Evolutionary conservation across 2,329 filamentous ascomycete species (phyloP).

Genomic region (Calonectria hawksworthii): DNA sequence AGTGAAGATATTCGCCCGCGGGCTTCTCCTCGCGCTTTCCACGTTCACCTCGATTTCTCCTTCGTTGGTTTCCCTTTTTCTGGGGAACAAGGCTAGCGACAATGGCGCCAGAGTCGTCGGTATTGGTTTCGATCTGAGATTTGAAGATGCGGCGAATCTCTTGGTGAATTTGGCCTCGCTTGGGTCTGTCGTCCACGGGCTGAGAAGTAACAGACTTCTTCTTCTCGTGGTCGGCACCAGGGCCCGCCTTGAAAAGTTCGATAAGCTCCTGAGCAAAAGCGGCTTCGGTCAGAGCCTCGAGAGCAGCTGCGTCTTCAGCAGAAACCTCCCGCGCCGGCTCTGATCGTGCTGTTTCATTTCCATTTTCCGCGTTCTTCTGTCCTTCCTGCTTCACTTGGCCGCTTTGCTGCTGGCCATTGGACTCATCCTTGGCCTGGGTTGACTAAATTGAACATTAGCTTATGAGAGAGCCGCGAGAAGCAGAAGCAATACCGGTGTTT

Average conservation of each 20-base stretch:
- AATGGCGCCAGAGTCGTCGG: constrained; percentile 69
- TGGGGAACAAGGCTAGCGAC: constrained; percentile 75
- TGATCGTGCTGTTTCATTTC: constrained; percentile 34
- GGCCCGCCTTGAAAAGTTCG: constrained; percentile 56
- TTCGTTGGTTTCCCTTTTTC: constrained; percentile 46
- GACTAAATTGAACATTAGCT: constrained; percentile 32
- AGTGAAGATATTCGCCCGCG: constrained; percentile 85
- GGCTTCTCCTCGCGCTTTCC: constrained; percentile 50
- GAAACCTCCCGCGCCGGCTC: constrained; percentile 47
- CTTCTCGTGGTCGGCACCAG: constrained; percentile 45
- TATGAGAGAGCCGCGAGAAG: background rate
- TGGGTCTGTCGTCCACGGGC: constrained; percentile 59
- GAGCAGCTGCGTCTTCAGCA: constrained; percentile 50
- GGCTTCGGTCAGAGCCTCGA: constrained; percentile 57
- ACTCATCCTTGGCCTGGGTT: constrained; percentile 31
- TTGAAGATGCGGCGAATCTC: constrained; percentile 84
- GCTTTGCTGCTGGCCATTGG: constrained; percentile 24
- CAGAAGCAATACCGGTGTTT: constrained; percentile 29
- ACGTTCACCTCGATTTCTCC: constrained; percentile 46
- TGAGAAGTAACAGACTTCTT: constrained; percentile 56
- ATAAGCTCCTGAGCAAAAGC: constrained; percentile 57
- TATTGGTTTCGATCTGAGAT: constrained; percentile 83
- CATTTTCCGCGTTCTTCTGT: constrained; percentile 35
- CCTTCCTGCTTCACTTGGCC: constrained; percentile 26
- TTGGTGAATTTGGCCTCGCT: constrained; percentile 65